Evolutionary conservation across 805 yeast species (phyloP).

Genomic region (Starmerella potacharoeniae): DNA sequence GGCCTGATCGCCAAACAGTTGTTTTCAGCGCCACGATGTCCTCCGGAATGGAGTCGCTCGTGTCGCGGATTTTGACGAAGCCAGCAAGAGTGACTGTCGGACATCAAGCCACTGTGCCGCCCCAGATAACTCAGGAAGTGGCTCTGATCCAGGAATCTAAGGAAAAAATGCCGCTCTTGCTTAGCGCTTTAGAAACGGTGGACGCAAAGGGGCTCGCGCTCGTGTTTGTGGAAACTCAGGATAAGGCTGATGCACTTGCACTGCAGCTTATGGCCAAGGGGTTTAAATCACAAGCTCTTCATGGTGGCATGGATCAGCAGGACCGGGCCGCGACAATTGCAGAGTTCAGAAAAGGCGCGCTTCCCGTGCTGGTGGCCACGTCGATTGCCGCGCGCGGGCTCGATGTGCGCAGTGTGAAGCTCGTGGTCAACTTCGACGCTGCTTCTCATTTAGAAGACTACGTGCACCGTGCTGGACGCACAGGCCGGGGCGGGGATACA

Average conservation of each 20-base stretch:
- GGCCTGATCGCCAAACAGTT: constrained; percentile 83
- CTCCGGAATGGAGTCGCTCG: constrained; percentile 60
- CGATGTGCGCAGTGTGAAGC: constrained; percentile 73
- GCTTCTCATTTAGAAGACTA: constrained; percentile 91
- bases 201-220: constrained; percentile 31
- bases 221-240: constrained; percentile 80
- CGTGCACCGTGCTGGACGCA: constrained; percentile 90
- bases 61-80: constrained; percentile 46
- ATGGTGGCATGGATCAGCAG: constrained; percentile 83
- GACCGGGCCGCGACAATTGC: constrained; percentile 68
- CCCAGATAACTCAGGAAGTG: constrained; percentile 53
- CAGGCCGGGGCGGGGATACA: constrained; percentile 77
- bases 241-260: constrained; percentile 64
- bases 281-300: constrained; percentile 56
- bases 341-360: constrained; percentile 51
- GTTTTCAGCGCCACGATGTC: constrained; percentile 94
- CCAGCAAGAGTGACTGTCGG: constrained; percentile 77
- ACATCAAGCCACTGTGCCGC: constrained; percentile 66
- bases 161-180: constrained; percentile 44
- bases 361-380: constrained; percentile 67
- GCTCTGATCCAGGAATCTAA: neutral
- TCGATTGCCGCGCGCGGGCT: constrained; percentile 92
- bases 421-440: constrained; percentile 72
- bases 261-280: constrained; percentile 43
- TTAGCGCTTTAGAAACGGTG: constrained; percentile 35